These are phyloP conservation scores for Petunia axillaris DNA, from an alignment of 257 asterid species.

Conservation along the genomic window DNA sequence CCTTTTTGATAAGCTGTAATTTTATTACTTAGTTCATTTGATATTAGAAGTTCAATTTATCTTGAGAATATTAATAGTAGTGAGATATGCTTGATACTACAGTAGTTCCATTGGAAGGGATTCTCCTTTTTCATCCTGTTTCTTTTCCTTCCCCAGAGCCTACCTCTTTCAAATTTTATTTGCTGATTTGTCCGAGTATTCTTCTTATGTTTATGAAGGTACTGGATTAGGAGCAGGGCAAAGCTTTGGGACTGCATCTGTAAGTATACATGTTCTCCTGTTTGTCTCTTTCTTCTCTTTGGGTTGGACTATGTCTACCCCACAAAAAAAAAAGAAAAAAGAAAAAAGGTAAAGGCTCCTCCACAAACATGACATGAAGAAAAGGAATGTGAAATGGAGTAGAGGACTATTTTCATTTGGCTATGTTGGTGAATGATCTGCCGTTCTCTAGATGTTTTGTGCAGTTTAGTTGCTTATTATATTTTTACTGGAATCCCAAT, in stretches of 20 bases:
- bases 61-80: background rate
- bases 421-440: slow-evolving; percentile 12
- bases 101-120: background rate
- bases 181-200: slow-evolving; percentile 17
- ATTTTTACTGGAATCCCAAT: background rate
- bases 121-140: slow-evolving; percentile 4
- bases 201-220: slow-evolving; percentile 51
- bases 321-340: background rate
- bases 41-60: background rate
- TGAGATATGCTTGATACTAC: background rate
- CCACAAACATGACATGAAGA: background rate
- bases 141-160: background rate
- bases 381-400: slow-evolving; percentile 5
- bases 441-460: background rate
- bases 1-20: background rate
- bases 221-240: slow-evolving; percentile 80
- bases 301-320: background rate
- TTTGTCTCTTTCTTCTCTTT: background rate
- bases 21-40: background rate
- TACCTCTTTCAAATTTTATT: background rate
- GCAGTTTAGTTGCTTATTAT: background rate
- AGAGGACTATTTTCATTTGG: slow-evolving; percentile 1
- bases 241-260: slow-evolving; percentile 79
- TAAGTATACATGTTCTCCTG: slow-evolving; percentile 46
- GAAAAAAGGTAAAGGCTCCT: background rate